Evolutionary conservation across 2,329 filamentous ascomycete species (phyloP).

Genomic region (Pseudogymnoascus sp.): DNA sequence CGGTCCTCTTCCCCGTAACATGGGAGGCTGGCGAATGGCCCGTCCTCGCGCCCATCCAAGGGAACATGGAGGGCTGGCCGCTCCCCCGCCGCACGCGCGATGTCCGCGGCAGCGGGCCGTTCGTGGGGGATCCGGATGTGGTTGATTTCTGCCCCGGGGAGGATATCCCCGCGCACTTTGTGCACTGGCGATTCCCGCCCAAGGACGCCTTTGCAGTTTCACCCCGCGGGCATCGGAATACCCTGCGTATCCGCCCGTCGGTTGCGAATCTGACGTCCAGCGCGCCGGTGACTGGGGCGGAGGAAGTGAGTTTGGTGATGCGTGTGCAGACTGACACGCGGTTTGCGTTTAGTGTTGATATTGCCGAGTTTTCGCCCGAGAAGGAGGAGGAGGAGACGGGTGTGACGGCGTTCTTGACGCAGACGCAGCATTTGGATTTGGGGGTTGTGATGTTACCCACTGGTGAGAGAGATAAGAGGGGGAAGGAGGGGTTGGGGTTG

Average conservation of each 20-base stretch:
- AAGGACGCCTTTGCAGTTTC: constrained; percentile 38
- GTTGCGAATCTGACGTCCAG: constrained; percentile 45
- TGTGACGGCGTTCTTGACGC: constrained; percentile 43
- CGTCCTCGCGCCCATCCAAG: constrained; percentile 32
- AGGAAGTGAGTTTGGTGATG: constrained; percentile 43
- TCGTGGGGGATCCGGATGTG: constrained; percentile 34
- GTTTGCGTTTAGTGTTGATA: constrained; percentile 41
- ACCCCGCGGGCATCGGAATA: constrained; percentile 32
- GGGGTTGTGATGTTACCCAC: constrained; percentile 25
- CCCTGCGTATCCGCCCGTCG: constrained; percentile 40
- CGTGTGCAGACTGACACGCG: constrained; percentile 46
- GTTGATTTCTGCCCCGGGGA: constrained; percentile 38
- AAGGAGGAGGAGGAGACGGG: constrained; percentile 40
- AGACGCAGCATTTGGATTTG: constrained; percentile 44
- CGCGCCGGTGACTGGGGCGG: constrained; percentile 38
- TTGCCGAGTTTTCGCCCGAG: constrained; percentile 34
- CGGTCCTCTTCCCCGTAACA: constrained; percentile 38
- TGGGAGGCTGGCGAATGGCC: constrained; percentile 45
- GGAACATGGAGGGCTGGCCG: constrained; percentile 34
- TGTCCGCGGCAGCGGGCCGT: constrained; percentile 34
- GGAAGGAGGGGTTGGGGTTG: not conserved
- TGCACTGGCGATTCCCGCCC: constrained; percentile 46
- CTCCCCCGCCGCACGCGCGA: constrained; percentile 29
- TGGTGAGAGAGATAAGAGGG: not conserved
- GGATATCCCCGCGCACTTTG: constrained; percentile 43